These are phyloP conservation scores for Tylopilus plumbeoviolaceoides DNA, from an alignment of 768 basidiomycete genomes.

Conservation along the genomic window DNA sequence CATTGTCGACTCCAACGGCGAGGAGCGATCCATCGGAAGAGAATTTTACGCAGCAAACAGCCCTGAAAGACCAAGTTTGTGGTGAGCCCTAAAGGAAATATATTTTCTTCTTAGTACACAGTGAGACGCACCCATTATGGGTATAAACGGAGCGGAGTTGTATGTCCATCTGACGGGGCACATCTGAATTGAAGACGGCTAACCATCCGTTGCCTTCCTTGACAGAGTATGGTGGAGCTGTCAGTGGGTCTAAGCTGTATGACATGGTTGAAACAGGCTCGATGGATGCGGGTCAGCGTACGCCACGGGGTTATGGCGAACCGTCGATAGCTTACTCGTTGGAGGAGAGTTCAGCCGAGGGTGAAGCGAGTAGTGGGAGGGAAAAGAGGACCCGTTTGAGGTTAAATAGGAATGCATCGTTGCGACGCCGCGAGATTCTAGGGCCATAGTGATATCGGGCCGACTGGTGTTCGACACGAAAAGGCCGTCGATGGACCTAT, in stretches of 20 bases:
- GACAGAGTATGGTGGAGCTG: constrained; percentile 27
- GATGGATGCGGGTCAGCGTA: constrained; percentile 4
- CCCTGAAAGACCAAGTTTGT: constrained; percentile 14
- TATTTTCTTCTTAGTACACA: constrained; percentile 12
- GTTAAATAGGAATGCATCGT: constrained; percentile 1
- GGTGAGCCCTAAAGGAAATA: constrained; percentile 10
- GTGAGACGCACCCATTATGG: constrained; percentile 68
- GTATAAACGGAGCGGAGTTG: constrained; percentile 65
- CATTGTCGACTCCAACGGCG: constrained; percentile 32
- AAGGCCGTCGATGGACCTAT: too few relatives aligned
- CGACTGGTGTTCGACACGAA: not conserved
- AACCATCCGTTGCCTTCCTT: constrained; percentile 53
- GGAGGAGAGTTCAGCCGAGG: not conserved
- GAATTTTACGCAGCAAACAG: constrained; percentile 31
- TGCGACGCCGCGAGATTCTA: not conserved
- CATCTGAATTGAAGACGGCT: constrained; percentile 49
- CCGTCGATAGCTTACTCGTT: constrained; percentile 2
- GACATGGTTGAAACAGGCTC: constrained; percentile 18
- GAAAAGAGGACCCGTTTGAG: not conserved
- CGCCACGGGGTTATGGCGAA: not conserved
- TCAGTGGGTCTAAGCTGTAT: constrained; percentile 24
- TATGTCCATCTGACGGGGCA: constrained; percentile 47
- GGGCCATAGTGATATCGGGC: constrained; percentile 9
- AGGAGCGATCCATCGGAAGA: constrained; percentile 30
- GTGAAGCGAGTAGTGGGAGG: not conserved